phyloP scores from a whole-genome alignment of 805 yeast genomes.

The Candida ulmi region DNA sequence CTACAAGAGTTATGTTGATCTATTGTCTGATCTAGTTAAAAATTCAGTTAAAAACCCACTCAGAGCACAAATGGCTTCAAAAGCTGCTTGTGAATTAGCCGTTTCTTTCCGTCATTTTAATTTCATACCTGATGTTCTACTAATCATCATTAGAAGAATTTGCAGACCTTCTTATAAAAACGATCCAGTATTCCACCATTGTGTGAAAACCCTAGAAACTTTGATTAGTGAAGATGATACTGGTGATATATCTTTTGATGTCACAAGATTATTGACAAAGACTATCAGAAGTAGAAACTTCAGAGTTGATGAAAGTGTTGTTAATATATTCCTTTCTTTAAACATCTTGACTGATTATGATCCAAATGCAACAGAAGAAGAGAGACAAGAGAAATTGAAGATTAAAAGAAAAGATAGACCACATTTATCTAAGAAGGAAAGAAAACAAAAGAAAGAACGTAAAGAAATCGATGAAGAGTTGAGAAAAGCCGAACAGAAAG shows the following conservation, averaged over 20 bases:
- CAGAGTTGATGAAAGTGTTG: constrained; percentile 77
- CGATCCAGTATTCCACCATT: constrained; percentile 45
- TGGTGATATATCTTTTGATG: constrained; percentile 76
- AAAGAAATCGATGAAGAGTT: constrained; percentile 86
- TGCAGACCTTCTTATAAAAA: constrained; percentile 46
- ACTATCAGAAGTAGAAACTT: constrained; percentile 68
- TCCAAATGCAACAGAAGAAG: constrained; percentile 50
- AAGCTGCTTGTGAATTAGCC: constrained; percentile 75
- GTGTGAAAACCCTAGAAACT: constrained; percentile 62
- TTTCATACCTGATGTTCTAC: constrained; percentile 68
- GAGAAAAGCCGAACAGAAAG: constrained; percentile 79
- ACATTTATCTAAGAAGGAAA: constrained; percentile 85
- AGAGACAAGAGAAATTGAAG: constrained; percentile 40
- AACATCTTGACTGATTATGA: constrained; percentile 65
- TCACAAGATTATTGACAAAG: constrained; percentile 62
- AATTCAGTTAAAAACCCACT: constrained; percentile 30
- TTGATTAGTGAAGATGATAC: constrained; percentile 73
- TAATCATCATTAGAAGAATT: constrained; percentile 61
- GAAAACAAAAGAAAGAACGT: constrained; percentile 81
- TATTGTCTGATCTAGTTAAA: constrained; percentile 38
- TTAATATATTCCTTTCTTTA: constrained; percentile 67
- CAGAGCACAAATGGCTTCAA: constrained; percentile 55
- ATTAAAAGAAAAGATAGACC: constrained; percentile 82
- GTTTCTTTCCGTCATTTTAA: constrained; percentile 73
- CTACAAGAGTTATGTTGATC: constrained; percentile 62